Evolutionary conservation across 1,139 yeast genomes (phyloP).

Genomic region (Debaryomyces singareniensis): DNA sequence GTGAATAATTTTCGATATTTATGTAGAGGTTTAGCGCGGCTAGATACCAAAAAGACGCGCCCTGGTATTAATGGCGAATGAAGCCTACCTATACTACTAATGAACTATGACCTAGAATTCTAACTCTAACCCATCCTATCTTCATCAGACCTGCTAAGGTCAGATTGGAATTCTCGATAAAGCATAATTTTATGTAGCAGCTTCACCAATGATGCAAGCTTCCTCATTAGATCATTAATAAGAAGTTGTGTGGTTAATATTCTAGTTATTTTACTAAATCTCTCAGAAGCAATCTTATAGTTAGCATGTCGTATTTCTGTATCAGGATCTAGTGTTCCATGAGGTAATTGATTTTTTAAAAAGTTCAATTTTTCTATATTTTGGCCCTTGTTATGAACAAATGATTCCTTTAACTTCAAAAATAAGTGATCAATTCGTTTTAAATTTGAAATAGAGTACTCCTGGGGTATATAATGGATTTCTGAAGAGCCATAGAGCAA

Average conservation of each 20-base stretch:
- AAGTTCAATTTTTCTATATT: background rate
- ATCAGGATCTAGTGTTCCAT: background rate
- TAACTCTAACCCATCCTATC: no score
- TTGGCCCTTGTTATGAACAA: constrained; percentile 4
- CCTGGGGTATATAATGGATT: background rate
- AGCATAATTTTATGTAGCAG: constrained; percentile 2
- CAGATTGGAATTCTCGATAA: background rate
- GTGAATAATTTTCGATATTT: no score
- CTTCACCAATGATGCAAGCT: constrained; percentile 2
- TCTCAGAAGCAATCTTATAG: constrained; percentile 2
- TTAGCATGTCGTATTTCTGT: background rate
- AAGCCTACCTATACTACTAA: no score
- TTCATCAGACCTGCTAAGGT: no score
- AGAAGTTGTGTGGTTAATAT: constrained; percentile 3
- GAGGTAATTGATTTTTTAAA: background rate
- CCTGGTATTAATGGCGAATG: no score
- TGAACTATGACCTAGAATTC: no score
- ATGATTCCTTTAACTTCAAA: constrained; percentile 5
- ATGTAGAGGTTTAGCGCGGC: no score
- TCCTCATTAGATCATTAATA: constrained; percentile 3
- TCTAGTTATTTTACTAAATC: constrained; percentile 3
- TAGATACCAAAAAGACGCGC: no score
- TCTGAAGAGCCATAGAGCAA: background rate
- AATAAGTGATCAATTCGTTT: constrained; percentile 4
- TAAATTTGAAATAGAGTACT: constrained; percentile 3